phyloP scores from a whole-genome alignment of 805 yeast species.

The Schizosaccharomyces pombe region DNA sequence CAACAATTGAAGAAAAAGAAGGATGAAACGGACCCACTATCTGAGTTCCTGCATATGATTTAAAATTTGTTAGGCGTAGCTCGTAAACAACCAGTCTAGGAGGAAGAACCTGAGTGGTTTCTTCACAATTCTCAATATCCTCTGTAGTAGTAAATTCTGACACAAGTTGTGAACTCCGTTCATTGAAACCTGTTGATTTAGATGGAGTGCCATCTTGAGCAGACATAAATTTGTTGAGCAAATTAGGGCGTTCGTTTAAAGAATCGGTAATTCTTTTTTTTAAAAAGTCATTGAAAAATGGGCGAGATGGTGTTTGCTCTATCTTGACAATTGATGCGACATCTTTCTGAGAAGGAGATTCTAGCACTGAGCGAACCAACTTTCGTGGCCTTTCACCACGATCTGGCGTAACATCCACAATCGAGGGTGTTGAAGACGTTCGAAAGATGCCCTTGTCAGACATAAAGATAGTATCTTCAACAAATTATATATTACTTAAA shows the following conservation, averaged over 20 bases:
- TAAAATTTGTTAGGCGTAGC: constrained; percentile 61
- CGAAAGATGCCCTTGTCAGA: background rate
- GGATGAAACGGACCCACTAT: constrained; percentile 77
- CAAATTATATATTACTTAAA: too few relatives aligned
- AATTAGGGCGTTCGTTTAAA: background rate
- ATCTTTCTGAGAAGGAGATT: background rate
- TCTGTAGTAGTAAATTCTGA: background rate
- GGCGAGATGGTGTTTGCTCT: background rate
- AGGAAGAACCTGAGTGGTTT: constrained; percentile 13
- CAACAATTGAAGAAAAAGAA: constrained; percentile 89
- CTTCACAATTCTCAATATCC: background rate
- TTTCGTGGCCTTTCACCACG: constrained; percentile 2
- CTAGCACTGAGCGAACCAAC: background rate
- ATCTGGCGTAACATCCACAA: constrained; percentile 1
- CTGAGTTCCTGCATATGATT: constrained; percentile 86
- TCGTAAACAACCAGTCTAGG: constrained; percentile 52
- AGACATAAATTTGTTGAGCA: background rate
- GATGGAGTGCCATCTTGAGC: background rate
- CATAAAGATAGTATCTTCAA: too few relatives aligned
- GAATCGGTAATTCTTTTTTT: background rate
- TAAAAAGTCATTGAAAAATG: background rate
- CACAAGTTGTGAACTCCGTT: too few relatives aligned
- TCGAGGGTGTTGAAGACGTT: background rate
- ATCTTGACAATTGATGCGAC: background rate
- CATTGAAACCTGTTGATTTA: background rate